phyloP scores from a whole-genome alignment of 169 alveolate species.

The Toxoplasma gondii region DNA sequence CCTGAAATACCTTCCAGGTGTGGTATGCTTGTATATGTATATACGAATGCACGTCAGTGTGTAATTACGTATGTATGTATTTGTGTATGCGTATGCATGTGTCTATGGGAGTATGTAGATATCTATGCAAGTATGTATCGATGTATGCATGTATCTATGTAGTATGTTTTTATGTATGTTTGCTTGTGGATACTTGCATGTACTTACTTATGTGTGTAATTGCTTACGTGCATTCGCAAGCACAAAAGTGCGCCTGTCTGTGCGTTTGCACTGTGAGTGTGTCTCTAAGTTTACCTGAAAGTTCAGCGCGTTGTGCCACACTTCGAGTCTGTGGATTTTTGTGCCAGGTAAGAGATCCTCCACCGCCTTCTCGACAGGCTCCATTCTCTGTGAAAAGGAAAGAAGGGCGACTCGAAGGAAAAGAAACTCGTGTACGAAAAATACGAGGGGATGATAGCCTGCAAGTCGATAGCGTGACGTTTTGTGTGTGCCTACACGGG shows the following conservation, averaged over 20 bases:
- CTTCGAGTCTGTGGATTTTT: constrained; percentile 71
- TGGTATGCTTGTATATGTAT: no score
- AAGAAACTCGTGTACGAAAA: neutral
- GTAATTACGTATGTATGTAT: neutral
- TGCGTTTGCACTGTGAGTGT: no score
- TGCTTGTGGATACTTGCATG: neutral
- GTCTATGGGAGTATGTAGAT: no score
- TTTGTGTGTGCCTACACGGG: neutral
- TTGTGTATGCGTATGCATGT: neutral
- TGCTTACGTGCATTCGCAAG: no score
- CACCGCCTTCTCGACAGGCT: constrained; percentile 61
- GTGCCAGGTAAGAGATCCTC: constrained; percentile 33
- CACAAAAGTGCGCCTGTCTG: no score
- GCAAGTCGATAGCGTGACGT: neutral
- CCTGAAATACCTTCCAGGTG: no score
- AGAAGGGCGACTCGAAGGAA: neutral
- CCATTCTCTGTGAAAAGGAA: constrained; percentile 67
- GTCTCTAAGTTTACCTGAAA: neutral
- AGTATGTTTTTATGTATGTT: no score
- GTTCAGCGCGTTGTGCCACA: constrained; percentile 49
- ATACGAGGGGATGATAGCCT: neutral
- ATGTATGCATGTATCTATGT: no score
- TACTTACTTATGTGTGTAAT: neutral
- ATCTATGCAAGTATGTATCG: no score
- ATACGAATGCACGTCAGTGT: neutral